phyloP scores from a whole-genome alignment of 345 rosid genomes.

The Sisymbrium irio region DNA sequence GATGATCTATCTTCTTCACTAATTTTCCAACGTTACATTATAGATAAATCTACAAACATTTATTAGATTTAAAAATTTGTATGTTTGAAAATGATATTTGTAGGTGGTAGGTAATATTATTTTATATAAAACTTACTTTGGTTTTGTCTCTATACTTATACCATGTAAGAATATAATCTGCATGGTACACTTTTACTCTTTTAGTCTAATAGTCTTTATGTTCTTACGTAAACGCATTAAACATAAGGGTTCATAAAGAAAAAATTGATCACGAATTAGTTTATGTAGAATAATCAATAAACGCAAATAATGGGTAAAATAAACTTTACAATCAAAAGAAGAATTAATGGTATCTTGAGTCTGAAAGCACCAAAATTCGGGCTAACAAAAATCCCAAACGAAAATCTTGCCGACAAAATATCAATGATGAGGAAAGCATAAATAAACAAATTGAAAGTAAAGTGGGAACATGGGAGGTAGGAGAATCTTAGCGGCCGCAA shows the following conservation, averaged over 20 bases:
- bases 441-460: slow-evolving; percentile 1
- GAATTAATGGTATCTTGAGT: background rate
- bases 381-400: background rate
- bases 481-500: slow-evolving; percentile 33
- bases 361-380: background rate
- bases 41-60: background rate
- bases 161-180: background rate
- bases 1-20: background rate
- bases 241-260: background rate
- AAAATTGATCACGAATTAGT: background rate
- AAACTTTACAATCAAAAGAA: background rate
- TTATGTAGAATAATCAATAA: background rate
- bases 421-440: slow-evolving; percentile 17
- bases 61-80: background rate
- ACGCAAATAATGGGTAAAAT: background rate
- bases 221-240: background rate
- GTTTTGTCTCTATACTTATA: background rate
- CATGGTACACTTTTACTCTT: background rate
- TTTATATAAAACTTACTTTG: background rate
- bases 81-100: no score
- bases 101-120: background rate
- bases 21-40: background rate
- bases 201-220: background rate
- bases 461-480: slow-evolving; percentile 29
- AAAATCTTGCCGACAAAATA: slow-evolving; percentile 20